phyloP scores from a whole-genome alignment of 306 rosid genomes.

The Rosa rugosa region DNA sequence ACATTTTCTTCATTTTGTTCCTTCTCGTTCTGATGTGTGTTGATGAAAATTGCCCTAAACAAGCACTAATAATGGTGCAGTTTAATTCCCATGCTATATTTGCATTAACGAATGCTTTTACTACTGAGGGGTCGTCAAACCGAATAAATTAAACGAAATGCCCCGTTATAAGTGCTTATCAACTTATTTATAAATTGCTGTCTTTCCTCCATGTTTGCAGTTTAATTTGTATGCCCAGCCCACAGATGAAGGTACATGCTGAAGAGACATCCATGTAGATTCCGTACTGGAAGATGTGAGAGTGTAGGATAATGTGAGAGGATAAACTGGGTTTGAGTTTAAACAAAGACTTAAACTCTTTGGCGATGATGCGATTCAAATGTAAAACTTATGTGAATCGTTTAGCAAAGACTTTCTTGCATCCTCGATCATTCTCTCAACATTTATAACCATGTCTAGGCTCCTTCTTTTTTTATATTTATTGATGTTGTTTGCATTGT shows the following conservation, averaged over 20 bases:
- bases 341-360: background rate
- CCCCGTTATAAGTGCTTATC: background rate
- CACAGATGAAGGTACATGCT: background rate
- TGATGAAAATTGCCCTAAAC: background rate
- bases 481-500: background rate
- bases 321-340: background rate
- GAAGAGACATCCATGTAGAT: slow-evolving; percentile 13
- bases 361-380: slow-evolving; percentile 12
- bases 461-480: background rate
- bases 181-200: background rate
- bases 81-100: background rate
- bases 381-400: background rate
- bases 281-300: slow-evolving; percentile 2
- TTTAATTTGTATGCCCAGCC: slow-evolving; percentile 5
- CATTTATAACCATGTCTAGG: background rate
- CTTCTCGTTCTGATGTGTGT: background rate
- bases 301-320: slow-evolving; percentile 2
- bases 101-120: background rate
- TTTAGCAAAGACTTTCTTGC: background rate
- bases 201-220: background rate
- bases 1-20: background rate
- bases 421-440: background rate
- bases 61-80: background rate
- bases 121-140: background rate
- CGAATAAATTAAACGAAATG: background rate